Base-by-base conservation (phyloP, 2,329 filamentous ascomycete species). In the Cladorrhinum sp. region DNA sequence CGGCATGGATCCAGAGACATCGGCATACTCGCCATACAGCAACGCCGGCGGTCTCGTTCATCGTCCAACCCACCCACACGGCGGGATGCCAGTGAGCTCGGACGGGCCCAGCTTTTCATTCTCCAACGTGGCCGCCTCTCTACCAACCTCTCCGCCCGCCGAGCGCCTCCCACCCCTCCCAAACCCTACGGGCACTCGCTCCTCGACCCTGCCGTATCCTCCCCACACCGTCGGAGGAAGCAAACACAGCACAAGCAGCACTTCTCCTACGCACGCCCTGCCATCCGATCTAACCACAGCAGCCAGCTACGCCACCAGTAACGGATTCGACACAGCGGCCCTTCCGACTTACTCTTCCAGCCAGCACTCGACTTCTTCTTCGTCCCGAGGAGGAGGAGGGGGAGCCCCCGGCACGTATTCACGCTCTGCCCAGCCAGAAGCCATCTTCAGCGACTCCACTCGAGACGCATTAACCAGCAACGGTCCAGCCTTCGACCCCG, bases 81-180 rank as follows among this genome's bases (percentile, higher is more conserved):
- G 59, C 69, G 1, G 57, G 59, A 1, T n/a, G n/a, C n/a, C n/a
- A n/a, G 6, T 21, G 18, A 68, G 69, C 1, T 68, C 68, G 42
- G 75, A 77, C 10, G 67, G 72, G 6, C 69, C 74, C 2, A 73
- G 70, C 48, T 77, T 79, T 62, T 76, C 76, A 6, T 70, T 79
- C n/a, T 74, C 76, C 0, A 70, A 71, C 46, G 76, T 78, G 59
- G 76, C 76, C 5, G 75, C 77, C 0, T 76, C 76, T 0, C 70
- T 79, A 0, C 76, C 77, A 0, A 69, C 68, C 4, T 58, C 72
- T 1, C 57, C 73, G 5, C 67, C 71, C 24, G 67, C 61, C 10
- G 73, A 74, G 16, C 69, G 72, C 9, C 63, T 73, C 12, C 69
- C 78, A 0, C 75, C 76, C 12, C 69, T 78, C 0, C 75, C 76